Evolutionary conservation across 345 rosid genomes (phyloP), one percentile per base, ranked within the genome.

Genomic region (Moringa oleifera): DNA sequence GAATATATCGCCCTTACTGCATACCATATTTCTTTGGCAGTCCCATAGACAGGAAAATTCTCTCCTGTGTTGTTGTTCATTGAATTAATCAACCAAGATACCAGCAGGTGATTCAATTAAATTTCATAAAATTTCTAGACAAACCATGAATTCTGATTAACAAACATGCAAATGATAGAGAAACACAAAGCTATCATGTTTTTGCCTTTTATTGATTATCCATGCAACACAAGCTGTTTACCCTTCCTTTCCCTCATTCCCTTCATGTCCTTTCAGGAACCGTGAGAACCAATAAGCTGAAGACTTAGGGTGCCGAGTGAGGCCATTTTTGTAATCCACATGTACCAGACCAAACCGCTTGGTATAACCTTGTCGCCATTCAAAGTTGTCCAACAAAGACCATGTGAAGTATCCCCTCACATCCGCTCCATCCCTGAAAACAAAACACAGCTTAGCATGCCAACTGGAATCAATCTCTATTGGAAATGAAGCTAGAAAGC

Each of bases 301-400:
- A 24, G 97, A 89, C 62, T 92, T 89, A 0, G 88, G 97, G 71
- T 87, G 90, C 17, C 98, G 84, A 23, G 76, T 20, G 12, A 92
- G 80, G 23, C 88, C 87, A 18, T 87, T 81, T 80, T 89, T 87
- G 86, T 85, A 89, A 75, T 92, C 93, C 0, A 92, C 90, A 36
- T 85, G 89, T 20, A 89, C 65, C 75, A 92, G 66, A 37, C 98
- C 97, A 15, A 92, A 89, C 24, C 98, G 85, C 75, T 92, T 92
- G 41, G 95, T 92, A 59, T 80, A 89, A n/a, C 95, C 97, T 74
- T 87, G 85, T 18, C 81, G 90, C 98, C 98, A 87, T 66, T 92
- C 98, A 54, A 92, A 89, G 68, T 92, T 92, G 79, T 92, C 98
- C 68, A 89, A 20, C 64, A 92, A 71, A n/a, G 98, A 87, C 98